These are phyloP conservation scores for Auriscalpium vulgare DNA, from an alignment of 768 basidiomycete genomes.

Conservation along the genomic window DNA sequence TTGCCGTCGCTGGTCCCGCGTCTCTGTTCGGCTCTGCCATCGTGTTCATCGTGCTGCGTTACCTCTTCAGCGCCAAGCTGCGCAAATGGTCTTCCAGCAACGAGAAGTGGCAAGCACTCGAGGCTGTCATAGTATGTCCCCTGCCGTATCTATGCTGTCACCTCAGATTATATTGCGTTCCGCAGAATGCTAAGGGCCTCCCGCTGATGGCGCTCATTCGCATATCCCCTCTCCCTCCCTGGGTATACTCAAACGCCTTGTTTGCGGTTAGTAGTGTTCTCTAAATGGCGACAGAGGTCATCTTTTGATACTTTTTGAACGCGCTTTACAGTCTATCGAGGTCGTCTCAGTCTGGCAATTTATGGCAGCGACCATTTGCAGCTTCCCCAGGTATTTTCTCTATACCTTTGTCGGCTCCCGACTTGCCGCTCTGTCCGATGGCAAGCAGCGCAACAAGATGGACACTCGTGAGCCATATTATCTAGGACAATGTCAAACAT, in stretches of 20 bases:
- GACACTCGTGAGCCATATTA: slow-evolving; percentile 47
- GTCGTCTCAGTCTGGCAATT: slow-evolving; percentile 73
- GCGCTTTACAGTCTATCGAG: slow-evolving; percentile 50
- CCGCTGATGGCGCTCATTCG: slow-evolving; percentile 79
- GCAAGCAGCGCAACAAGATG: slow-evolving; percentile 65
- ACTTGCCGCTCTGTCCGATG: slow-evolving; percentile 68
- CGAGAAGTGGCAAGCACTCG: slow-evolving; percentile 71
- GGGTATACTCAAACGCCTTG: slow-evolving; percentile 79
- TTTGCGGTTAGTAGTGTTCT: slow-evolving; percentile 58
- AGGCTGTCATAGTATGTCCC: slow-evolving; percentile 60
- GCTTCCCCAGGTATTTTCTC: slow-evolving; percentile 64
- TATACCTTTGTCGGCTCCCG: slow-evolving; percentile 75
- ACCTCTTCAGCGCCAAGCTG: slow-evolving; percentile 47
- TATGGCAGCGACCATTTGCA: slow-evolving; percentile 58
- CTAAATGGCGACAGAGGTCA: neutral
- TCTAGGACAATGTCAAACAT: neutral
- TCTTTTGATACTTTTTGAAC: neutral
- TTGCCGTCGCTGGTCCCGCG: slow-evolving; percentile 51
- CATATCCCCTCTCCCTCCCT: slow-evolving; percentile 76
- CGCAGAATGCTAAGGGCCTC: slow-evolving; percentile 63
- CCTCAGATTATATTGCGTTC: neutral
- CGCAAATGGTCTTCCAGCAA: slow-evolving; percentile 53
- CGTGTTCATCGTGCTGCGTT: slow-evolving; percentile 53
- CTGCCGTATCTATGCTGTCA: neutral
- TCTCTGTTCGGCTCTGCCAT: slow-evolving; percentile 59